phyloP scores from a whole-genome alignment of 2,329 filamentous ascomycete species.

The Clarireedia monteithiana region DNA sequence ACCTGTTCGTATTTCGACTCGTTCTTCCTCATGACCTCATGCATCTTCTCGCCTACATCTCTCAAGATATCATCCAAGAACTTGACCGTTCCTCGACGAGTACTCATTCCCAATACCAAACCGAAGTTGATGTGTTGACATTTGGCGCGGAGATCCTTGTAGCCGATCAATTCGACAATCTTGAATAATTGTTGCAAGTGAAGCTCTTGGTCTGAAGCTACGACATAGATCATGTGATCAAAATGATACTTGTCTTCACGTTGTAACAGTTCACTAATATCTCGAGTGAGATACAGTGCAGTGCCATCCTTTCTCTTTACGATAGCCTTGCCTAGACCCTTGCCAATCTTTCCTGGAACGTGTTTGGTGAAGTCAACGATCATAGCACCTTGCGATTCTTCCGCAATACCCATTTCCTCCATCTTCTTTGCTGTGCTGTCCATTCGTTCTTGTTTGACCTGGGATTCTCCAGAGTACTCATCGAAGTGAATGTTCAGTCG shows the following conservation, averaged over 20 bases:
- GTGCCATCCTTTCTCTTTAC: conserved; percentile 69
- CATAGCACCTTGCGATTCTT: conserved; percentile 64
- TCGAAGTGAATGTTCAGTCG: conserved; percentile 66
- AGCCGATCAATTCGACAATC: conserved; percentile 64
- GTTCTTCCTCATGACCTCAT: conserved; percentile 93
- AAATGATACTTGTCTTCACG: conserved; percentile 57
- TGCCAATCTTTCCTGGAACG: conserved; percentile 56
- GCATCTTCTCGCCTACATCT: conserved; percentile 90
- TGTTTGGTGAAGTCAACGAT: conserved; percentile 67
- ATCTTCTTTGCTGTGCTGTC: conserved; percentile 53
- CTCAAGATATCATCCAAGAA: conserved; percentile 64
- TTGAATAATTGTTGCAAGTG: conserved; percentile 71
- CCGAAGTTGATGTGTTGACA: conserved; percentile 72
- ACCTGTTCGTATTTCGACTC: conserved; percentile 85
- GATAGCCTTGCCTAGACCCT: conserved; percentile 62
- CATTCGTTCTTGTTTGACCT: conserved; percentile 62
- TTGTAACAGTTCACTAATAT: conserved; percentile 66
- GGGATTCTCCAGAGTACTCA: conserved; percentile 65
- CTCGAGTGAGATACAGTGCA: conserved; percentile 69
- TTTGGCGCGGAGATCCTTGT: conserved; percentile 58
- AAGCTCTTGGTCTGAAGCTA: conserved; percentile 63
- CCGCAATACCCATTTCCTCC: conserved; percentile 54
- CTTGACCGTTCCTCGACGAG: conserved; percentile 65
- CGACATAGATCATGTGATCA: conserved; percentile 75
- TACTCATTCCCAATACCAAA: conserved; percentile 63